Percentiles rank a stretch among this genome's conserved stretches.
These are phyloP conservation scores for Globisporangium paroecandrum DNA, from an alignment of 352 stramenopile genomes.

Conservation along the genomic window DNA sequence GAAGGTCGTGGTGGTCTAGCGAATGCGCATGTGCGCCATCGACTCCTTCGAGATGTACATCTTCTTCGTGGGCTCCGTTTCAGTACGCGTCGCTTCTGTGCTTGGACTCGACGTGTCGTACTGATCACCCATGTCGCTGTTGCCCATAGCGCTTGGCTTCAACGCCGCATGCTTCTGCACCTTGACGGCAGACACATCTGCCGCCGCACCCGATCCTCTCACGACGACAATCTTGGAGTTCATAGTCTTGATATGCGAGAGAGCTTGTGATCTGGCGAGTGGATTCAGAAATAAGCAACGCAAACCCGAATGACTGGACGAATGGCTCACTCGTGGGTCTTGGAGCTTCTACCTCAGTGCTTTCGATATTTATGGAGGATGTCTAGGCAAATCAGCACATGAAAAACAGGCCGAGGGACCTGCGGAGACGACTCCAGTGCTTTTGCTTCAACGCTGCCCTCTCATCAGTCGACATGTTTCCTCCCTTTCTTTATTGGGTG, in stretches of 20 bases:
- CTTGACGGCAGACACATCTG: not conserved
- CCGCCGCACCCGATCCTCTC: not conserved
- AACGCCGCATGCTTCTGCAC: not conserved
- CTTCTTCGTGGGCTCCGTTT: not conserved
- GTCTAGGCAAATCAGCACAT: too few relatives aligned
- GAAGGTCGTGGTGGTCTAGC: not conserved
- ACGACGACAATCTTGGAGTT: conserved; percentile 1
- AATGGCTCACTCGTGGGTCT: too few relatives aligned
- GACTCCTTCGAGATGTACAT: conserved; percentile 1
- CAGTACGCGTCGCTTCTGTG: not conserved
- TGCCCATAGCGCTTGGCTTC: conserved; percentile 22
- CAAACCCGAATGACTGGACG: too few relatives aligned
- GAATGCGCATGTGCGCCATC: not conserved
- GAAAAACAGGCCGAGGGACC: too few relatives aligned
- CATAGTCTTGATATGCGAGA: not conserved
- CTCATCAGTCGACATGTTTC: too few relatives aligned
- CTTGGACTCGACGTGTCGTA: not conserved
- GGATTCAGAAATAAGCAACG: not conserved
- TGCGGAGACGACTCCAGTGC: too few relatives aligned
- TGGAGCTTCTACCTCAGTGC: not conserved
- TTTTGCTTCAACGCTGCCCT: too few relatives aligned
- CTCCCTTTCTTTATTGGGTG: too few relatives aligned
- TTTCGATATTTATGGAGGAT: not conserved
- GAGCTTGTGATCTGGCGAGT: not conserved
- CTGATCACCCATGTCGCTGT: conserved; percentile 15